These are phyloP conservation scores for Cladosporium sp. DNA, from an alignment of 2,329 filamentous ascomycete species.

Conservation along the genomic window DNA sequence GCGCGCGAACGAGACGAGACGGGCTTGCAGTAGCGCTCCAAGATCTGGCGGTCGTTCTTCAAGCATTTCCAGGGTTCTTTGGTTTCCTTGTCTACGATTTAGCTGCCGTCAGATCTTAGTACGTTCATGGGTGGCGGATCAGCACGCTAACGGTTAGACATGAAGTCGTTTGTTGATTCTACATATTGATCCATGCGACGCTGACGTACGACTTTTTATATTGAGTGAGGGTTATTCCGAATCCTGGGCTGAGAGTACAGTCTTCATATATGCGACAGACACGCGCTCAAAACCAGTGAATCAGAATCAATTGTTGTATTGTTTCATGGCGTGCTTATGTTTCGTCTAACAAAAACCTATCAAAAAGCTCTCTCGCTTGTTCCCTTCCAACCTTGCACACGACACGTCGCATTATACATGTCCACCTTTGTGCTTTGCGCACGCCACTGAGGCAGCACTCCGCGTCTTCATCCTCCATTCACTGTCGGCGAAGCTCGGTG, in stretches of 20 bases:
- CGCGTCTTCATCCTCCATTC: neutral
- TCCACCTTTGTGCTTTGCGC: neutral
- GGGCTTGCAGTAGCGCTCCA: slow-evolving; percentile 22
- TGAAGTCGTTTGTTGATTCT: neutral
- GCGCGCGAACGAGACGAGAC: slow-evolving; percentile 4
- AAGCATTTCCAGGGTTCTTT: slow-evolving; percentile 1
- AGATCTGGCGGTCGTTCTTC: neutral
- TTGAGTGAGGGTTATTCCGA: too few relatives aligned
- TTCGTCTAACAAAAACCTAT: neutral
- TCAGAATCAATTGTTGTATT: neutral
- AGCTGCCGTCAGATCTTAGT: slow-evolving; percentile 7
- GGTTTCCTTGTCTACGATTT: neutral
- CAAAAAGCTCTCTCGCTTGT: neutral
- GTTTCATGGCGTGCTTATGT: neutral
- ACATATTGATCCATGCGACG: neutral
- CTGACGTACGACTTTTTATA: neutral
- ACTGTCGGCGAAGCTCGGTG: neutral
- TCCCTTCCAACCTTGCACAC: neutral
- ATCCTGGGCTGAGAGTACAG: neutral
- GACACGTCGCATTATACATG: neutral
- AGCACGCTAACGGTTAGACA: neutral
- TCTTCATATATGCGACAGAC: neutral
- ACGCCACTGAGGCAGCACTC: neutral
- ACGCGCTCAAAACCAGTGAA: neutral
- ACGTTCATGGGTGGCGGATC: neutral